A percentile compares a stretch with the other conserved stretches of the same genome.
Conservation (phyloP, 495 filamentous ascomycete genomes). For the Lasiosphaeria ovina region DNA sequence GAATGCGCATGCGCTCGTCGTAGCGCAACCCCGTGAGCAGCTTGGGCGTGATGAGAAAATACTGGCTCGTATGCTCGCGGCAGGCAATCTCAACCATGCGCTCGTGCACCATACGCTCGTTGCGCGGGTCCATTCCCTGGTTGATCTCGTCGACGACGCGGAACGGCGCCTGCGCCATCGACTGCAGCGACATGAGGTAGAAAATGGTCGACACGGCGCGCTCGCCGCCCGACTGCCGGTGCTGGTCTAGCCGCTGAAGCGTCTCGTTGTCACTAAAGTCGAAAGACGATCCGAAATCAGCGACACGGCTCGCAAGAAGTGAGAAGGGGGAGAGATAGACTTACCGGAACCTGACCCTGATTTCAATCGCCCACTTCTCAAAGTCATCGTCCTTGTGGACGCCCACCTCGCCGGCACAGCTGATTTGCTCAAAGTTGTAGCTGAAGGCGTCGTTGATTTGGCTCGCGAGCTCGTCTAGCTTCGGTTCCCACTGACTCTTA, state of each 20-base stretch:
- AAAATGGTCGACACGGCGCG: slow-evolving; percentile 97
- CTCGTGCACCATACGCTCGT: slow-evolving; percentile 95
- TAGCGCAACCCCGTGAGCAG: slow-evolving; percentile 81
- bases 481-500: slow-evolving; percentile 74
- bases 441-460: slow-evolving; percentile 87
- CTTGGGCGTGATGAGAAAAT: slow-evolving; percentile 99
- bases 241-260: slow-evolving; percentile 79
- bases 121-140: slow-evolving; percentile 98
- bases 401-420: slow-evolving; percentile 88
- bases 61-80: slow-evolving; percentile 63
- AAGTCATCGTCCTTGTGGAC: slow-evolving; percentile 84
- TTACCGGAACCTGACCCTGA: slow-evolving; percentile 89
- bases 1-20: slow-evolving; percentile 83
- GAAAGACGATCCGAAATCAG: slow-evolving; percentile 1
- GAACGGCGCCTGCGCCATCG: slow-evolving; percentile 93
- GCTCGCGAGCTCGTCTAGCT: slow-evolving; percentile 70
- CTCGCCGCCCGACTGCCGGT: slow-evolving; percentile 95
- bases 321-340: slow-evolving; percentile 16
- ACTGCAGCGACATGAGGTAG: slow-evolving; percentile 98
- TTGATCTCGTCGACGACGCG: slow-evolving; percentile 99
- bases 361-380: slow-evolving; percentile 89
- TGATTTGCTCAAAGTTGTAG: slow-evolving; percentile 88
- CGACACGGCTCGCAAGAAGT: background rate
- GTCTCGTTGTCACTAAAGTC: slow-evolving; percentile 67
- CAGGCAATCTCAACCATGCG: slow-evolving; percentile 95